A percentile compares a stretch with the other conserved stretches of the same genome.
phyloP scores from a whole-genome alignment of 2,329 filamentous ascomycete genomes.

The Nakataea oryzae region DNA sequence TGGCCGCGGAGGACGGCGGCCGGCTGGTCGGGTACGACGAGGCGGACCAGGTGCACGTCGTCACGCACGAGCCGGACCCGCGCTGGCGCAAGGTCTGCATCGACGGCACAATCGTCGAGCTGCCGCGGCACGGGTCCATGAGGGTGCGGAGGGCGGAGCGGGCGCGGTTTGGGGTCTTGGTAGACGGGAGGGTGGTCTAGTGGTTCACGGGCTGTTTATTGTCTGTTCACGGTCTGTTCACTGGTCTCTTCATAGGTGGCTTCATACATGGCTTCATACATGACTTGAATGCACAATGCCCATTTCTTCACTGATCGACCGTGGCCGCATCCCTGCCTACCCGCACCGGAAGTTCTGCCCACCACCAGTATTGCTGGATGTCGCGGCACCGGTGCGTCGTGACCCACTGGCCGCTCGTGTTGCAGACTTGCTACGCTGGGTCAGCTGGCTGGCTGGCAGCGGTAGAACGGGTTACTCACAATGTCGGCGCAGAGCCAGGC shows the following conservation, averaged over 20 bases:
- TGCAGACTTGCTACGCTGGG: neutral
- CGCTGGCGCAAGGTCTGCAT: constrained; percentile 80
- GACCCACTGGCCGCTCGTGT: neutral
- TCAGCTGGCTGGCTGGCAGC: too few relatives aligned
- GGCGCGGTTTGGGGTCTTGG: constrained; percentile 32
- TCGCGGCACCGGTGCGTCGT: too few relatives aligned
- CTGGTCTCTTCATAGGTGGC: too few relatives aligned
- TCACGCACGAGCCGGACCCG: constrained; percentile 55
- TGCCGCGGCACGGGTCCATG: constrained; percentile 63
- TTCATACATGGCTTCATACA: too few relatives aligned
- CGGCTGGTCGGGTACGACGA: constrained; percentile 58
- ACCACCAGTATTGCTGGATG: neutral
- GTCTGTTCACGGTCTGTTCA: too few relatives aligned
- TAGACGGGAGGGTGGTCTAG: constrained; percentile 16
- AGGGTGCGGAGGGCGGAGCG: constrained; percentile 42
- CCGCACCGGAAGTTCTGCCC: neutral
- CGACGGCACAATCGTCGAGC: constrained; percentile 77
- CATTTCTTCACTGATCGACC: too few relatives aligned
- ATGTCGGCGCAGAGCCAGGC: too few relatives aligned
- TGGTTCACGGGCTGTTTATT: too few relatives aligned
- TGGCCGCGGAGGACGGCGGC: constrained; percentile 38
- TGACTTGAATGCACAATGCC: too few relatives aligned
- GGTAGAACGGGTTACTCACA: too few relatives aligned
- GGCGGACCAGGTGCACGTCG: constrained; percentile 56
- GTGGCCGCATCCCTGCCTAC: too few relatives aligned